These are phyloP conservation scores for Yamadazyma akitaensis DNA, from an alignment of 805 yeast genomes.

Conservation along the genomic window DNA sequence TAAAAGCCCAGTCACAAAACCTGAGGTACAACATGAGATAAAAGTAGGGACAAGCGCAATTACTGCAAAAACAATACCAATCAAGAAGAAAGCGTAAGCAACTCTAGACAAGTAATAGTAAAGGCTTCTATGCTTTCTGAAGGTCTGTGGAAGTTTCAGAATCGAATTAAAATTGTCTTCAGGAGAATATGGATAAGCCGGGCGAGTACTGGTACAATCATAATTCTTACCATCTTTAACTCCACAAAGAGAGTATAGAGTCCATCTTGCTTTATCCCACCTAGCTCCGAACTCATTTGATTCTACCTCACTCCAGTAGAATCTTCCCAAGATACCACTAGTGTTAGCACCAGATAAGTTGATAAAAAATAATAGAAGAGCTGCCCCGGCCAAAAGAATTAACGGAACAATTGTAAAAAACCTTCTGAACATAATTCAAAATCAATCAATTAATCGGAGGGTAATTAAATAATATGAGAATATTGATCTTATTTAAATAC, in stretches of 20 bases:
- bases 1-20: constrained; percentile 11
- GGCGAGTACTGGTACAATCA: constrained; percentile 18
- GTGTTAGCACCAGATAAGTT: constrained; percentile 27
- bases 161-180: constrained; percentile 21
- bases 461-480: not conserved
- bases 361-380: constrained; percentile 22
- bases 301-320: constrained; percentile 27
- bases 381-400: constrained; percentile 21
- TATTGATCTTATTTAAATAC: not conserved
- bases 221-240: constrained; percentile 15
- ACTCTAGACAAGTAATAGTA: constrained; percentile 65
- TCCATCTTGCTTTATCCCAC: constrained; percentile 23
- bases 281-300: constrained; percentile 13
- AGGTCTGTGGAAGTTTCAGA: constrained; percentile 45
- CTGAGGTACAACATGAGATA: constrained; percentile 18
- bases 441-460: not conserved
- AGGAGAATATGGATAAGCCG: constrained; percentile 34
- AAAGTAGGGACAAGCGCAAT: constrained; percentile 43
- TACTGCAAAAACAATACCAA: constrained; percentile 56
- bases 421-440: constrained; percentile 16
- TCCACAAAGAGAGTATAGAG: constrained; percentile 24
- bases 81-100: constrained; percentile 58
- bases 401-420: constrained; percentile 22
- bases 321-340: constrained; percentile 17
- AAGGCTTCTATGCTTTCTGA: constrained; percentile 46